Conservation (phyloP, 768 basidiomycete species). For the Psilocybe cyanescens region DNA sequence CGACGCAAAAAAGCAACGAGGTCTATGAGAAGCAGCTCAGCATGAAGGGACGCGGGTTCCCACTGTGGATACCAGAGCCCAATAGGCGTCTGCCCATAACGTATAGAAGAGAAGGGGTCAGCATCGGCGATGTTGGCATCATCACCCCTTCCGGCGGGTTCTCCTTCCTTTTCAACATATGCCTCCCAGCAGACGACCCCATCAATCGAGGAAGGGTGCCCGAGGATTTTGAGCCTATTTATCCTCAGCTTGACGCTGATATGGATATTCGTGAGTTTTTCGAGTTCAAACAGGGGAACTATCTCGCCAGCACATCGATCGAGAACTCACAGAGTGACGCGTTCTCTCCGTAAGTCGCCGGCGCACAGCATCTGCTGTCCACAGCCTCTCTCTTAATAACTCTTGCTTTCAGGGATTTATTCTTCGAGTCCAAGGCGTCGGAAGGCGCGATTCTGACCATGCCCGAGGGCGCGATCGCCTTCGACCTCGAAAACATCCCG, state of each 20-base stretch:
- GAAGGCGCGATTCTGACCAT: slow-evolving; percentile 20
- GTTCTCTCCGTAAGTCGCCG: background rate
- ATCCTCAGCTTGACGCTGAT: background rate
- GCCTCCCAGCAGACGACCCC: slow-evolving; percentile 24
- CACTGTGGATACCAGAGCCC: slow-evolving; percentile 36
- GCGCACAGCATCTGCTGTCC: no score
- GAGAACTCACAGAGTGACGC: background rate
- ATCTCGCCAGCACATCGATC: slow-evolving; percentile 6
- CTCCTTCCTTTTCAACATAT: slow-evolving; percentile 28
- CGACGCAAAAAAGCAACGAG: background rate
- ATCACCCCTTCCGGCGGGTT: slow-evolving; percentile 36
- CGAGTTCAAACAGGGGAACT: background rate
- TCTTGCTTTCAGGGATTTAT: background rate
- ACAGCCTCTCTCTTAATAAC: no score
- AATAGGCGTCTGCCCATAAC: slow-evolving; percentile 26
- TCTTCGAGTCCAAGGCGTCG: slow-evolving; percentile 9
- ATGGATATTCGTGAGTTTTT: slow-evolving; percentile 1
- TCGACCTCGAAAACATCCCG: slow-evolving; percentile 13
- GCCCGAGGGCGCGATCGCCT: slow-evolving; percentile 18
- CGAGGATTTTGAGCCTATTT: slow-evolving; percentile 10
- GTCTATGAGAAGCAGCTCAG: slow-evolving; percentile 16
- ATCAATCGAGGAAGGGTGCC: slow-evolving; percentile 27
- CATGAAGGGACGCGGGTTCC: slow-evolving; percentile 29
- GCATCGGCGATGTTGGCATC: slow-evolving; percentile 44
- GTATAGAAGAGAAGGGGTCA: slow-evolving; percentile 25